Conservation (phyloP, 495 filamentous ascomycete genomes). For the Pyronema domesticum region DNA sequence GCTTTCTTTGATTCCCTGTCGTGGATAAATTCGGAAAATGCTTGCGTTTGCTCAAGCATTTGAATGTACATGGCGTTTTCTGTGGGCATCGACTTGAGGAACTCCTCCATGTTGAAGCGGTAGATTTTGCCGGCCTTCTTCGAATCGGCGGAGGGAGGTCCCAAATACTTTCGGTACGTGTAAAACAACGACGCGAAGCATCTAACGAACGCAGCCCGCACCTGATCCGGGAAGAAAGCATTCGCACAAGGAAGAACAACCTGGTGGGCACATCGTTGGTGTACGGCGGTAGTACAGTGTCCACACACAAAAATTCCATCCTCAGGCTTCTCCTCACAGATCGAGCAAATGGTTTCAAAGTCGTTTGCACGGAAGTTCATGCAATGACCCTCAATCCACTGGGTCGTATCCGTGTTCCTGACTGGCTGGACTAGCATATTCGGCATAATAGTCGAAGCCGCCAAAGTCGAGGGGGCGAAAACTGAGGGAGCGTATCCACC, state of each 20-base stretch:
- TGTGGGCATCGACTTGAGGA: slow-evolving; percentile 71
- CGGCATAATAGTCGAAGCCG: slow-evolving; percentile 94
- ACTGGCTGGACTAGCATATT: slow-evolving; percentile 73
- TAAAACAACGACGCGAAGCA: slow-evolving; percentile 90
- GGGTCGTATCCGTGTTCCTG: slow-evolving; percentile 63
- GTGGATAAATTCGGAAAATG: slow-evolving; percentile 92
- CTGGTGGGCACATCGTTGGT: slow-evolving; percentile 62
- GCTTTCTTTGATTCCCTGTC: slow-evolving; percentile 55
- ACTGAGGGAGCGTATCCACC: slow-evolving; percentile 73
- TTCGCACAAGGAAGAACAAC: slow-evolving; percentile 75
- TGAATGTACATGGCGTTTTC: slow-evolving; percentile 79
- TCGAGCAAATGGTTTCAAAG: slow-evolving; percentile 49
- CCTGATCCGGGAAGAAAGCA: slow-evolving; percentile 77
- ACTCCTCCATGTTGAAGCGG: slow-evolving; percentile 84
- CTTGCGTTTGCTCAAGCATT: slow-evolving; percentile 86
- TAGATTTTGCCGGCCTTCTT: slow-evolving; percentile 77
- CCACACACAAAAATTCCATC: slow-evolving; percentile 77
- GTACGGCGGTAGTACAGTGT: slow-evolving; percentile 54
- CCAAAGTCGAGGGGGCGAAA: slow-evolving; percentile 91
- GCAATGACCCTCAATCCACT: slow-evolving; percentile 91
- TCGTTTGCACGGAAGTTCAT: slow-evolving; percentile 57
- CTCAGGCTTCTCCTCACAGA: slow-evolving; percentile 79
- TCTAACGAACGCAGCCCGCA: slow-evolving; percentile 82
- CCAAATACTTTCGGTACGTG: slow-evolving; percentile 77
- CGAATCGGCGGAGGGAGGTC: slow-evolving; percentile 58